These are phyloP conservation scores for Durotheca rogersii DNA, from an alignment of 495 filamentous ascomycete species.

Conservation along the genomic window DNA sequence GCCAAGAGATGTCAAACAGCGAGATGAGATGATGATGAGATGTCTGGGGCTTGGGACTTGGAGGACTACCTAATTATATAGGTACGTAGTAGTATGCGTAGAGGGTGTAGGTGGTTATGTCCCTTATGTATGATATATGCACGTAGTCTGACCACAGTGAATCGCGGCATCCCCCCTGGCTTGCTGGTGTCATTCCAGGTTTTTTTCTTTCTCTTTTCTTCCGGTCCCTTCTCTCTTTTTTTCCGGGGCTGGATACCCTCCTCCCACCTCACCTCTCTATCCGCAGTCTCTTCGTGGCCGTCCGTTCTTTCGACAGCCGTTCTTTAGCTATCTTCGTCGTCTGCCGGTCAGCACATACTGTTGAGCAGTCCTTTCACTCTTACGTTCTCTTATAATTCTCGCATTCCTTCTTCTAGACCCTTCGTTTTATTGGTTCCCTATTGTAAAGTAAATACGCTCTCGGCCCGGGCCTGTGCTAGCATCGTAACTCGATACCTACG, in stretches of 20 bases:
- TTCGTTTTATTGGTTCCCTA: too few relatives aligned
- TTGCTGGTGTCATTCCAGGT: constrained; percentile 7
- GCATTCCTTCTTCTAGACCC: constrained; percentile 8
- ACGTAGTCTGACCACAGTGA: constrained; percentile 12
- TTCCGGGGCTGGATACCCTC: too few relatives aligned
- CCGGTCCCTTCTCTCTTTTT: constrained; percentile 18
- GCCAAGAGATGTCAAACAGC: constrained; percentile 22
- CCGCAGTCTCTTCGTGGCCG: too few relatives aligned
- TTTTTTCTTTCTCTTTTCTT: constrained; percentile 11
- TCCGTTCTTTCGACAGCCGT: constrained; percentile 14
- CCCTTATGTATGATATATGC: too few relatives aligned
- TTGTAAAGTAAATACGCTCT: constrained; percentile 1
- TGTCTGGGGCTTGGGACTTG: too few relatives aligned
- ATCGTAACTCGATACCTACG: not conserved
- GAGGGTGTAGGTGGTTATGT: too few relatives aligned
- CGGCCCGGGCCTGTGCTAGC: not conserved
- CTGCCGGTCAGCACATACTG: constrained; percentile 35
- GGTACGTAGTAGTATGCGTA: too few relatives aligned
- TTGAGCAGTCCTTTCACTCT: constrained; percentile 32
- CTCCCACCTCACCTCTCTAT: too few relatives aligned
- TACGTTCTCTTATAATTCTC: not conserved
- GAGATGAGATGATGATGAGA: constrained; percentile 14
- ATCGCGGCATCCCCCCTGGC: constrained; percentile 6
- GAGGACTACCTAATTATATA: constrained; percentile 13
- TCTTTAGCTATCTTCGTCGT: constrained; percentile 13